These are phyloP conservation scores for Parafenestella ontariensis DNA, from an alignment of 2,329 filamentous ascomycete genomes.

Conservation along the genomic window DNA sequence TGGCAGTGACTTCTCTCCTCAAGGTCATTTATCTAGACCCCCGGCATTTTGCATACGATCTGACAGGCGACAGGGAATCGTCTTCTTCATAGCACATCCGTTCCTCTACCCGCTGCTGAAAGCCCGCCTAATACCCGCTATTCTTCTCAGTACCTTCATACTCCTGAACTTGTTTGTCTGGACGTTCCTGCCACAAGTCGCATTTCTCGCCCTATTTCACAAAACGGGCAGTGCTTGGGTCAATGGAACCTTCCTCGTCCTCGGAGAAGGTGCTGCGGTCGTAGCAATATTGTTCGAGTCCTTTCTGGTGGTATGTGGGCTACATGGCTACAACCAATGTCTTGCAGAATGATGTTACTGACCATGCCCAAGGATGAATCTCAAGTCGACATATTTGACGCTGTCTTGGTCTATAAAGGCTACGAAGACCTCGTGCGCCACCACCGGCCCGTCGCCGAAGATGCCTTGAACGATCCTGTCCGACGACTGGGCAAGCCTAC, in stretches of 20 bases:
- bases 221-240: constrained; percentile 81
- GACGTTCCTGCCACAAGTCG: constrained; percentile 86
- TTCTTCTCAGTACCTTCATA: constrained; percentile 81
- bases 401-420: constrained; percentile 78
- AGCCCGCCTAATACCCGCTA: constrained; percentile 78
- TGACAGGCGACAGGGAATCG: constrained; percentile 67
- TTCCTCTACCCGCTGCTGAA: constrained; percentile 84
- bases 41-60: neutral
- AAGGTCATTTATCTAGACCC: constrained; percentile 29
- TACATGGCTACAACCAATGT: neutral
- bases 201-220: constrained; percentile 89
- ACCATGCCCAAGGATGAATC: constrained; percentile 65
- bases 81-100: constrained; percentile 78
- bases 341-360: neutral
- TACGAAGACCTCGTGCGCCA: constrained; percentile 62
- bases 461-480: constrained; percentile 72
- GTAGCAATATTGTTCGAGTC: constrained; percentile 64
- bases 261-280: constrained; percentile 70
- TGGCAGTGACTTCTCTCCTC: constrained; percentile 39
- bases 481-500: constrained; percentile 85
- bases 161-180: constrained; percentile 88
- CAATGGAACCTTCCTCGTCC: constrained; percentile 83
- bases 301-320: constrained; percentile 52
- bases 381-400: constrained; percentile 76
- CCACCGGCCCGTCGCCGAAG: constrained; percentile 66